These are phyloP conservation scores for Theileria sp. DNA, from an alignment of 169 alveolate genomes.

Conservation along the genomic window DNA sequence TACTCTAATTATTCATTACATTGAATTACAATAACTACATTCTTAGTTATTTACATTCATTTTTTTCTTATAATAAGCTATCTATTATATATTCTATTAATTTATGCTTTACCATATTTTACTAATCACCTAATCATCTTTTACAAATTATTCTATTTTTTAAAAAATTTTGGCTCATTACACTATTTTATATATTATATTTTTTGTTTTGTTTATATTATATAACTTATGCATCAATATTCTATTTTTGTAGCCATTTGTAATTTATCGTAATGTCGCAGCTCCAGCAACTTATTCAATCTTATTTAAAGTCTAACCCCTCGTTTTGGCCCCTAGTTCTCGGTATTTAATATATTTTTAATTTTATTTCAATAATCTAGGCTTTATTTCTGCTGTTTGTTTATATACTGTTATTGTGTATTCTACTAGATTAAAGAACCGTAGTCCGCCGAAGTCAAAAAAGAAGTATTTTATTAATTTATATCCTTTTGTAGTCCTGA, in stretches of 20 bases:
- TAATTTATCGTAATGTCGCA: background rate
- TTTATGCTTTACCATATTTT: background rate
- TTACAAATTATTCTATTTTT: too few species aligned
- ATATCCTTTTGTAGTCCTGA: background rate
- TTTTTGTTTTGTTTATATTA: background rate
- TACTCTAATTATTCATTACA: too few species aligned
- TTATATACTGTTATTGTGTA: background rate
- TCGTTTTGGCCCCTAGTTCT: background rate
- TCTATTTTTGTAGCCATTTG: background rate
- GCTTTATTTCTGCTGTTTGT: conserved; percentile 2
- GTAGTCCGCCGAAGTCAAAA: background rate
- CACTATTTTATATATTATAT: background rate
- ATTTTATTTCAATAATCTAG: background rate
- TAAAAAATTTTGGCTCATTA: too few species aligned
- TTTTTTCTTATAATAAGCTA: too few species aligned
- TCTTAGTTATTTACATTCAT: background rate
- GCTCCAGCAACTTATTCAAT: background rate
- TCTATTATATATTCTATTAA: too few species aligned
- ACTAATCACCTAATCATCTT: background rate
- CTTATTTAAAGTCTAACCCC: background rate
- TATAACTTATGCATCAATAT: background rate
- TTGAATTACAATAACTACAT: background rate
- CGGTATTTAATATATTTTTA: background rate
- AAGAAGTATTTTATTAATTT: conserved; percentile 4
- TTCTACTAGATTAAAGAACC: conserved; percentile 3